Evolutionary conservation across 139 green algal genomes (phyloP), one percentile per base, ranked within the genome.

Genomic region (Dunaliella sp.): DNA sequence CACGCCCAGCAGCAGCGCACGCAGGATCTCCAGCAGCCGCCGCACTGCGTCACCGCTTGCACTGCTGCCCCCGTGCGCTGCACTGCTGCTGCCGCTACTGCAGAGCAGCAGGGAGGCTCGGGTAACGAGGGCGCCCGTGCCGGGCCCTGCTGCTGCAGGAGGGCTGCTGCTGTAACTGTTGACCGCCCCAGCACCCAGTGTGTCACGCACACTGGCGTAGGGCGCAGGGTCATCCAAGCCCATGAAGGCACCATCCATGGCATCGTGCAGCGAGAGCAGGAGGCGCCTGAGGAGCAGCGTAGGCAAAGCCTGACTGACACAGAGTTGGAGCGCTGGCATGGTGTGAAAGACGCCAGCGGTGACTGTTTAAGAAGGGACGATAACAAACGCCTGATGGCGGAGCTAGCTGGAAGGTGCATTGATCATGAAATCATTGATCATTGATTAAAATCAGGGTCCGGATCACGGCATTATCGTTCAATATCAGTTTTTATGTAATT

Each of bases 181-280:
- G 76, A 16, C 22, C 26, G 74, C 25, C 74, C 74, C 25, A 31
- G n/a, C 22, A 3, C 77, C 77, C 22, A 28, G 16, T 24, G 31
- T 35, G 30, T 36, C 35, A 24, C n/a, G 78, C 24, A 3, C 33
- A 34, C 35, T 35, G 32, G 78, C 21, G 78, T 2, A 1, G 28
- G 78, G 21, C 21, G 33, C 31, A 1, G 76, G n/a, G n/a, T 81
- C 76, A 12, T 81, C 76, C 28, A 81, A 31, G 1, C 76, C 76
- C 76, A 81, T 81, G n/a, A 81, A 81, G 1, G 34, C n/a, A 24
- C 34, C 76, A 12, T 81, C 76, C n/a, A 81, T 33, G 7, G 34
- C 76, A 37, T 81, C 76, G 37, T 81, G 76, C 3, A 34, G n/a
- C 1, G 76, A 81, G 7, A 81, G n/a, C 76, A 81, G n/a, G n/a